Percentiles rank a stretch among this genome's conserved stretches.
Conservation (phyloP, 1,139 yeast genomes). For the Wickerhamomyces sp. region DNA sequence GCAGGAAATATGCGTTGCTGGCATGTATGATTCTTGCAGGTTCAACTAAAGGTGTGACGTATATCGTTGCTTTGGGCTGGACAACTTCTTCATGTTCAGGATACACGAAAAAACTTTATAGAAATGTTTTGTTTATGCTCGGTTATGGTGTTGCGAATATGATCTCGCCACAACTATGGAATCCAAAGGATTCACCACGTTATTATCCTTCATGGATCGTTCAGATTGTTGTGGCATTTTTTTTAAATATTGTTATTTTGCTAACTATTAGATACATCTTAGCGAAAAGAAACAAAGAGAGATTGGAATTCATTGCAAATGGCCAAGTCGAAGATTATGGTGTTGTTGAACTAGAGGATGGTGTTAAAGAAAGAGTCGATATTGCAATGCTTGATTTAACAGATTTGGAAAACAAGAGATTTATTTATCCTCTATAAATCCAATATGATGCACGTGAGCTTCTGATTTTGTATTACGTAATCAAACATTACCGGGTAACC, state of each 20-base stretch:
- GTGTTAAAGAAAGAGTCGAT: conserved; percentile 26
- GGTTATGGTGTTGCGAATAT: conserved; percentile 56
- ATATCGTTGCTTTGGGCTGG: conserved; percentile 41
- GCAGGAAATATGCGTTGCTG: conserved; percentile 24
- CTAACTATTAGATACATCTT: conserved; percentile 33
- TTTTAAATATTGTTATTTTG: conserved; percentile 33
- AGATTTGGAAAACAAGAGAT: conserved; percentile 38
- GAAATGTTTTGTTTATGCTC: conserved; percentile 37
- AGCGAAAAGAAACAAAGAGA: conserved; percentile 29
- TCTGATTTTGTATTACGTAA: too few relatives aligned
- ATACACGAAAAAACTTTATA: conserved; percentile 49
- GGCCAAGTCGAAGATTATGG: conserved; percentile 7
- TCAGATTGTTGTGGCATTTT: conserved; percentile 39
- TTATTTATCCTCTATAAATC: conserved; percentile 33
- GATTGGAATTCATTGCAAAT: conserved; percentile 18
- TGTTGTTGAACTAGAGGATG: conserved; percentile 18
- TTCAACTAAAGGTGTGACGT: conserved; percentile 33
- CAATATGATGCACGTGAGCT: conserved; percentile 21
- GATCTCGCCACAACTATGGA: conserved; percentile 53
- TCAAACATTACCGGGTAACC: too few relatives aligned
- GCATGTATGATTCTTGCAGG: conserved; percentile 31
- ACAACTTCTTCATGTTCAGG: conserved; percentile 53
- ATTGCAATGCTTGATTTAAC: conserved; percentile 39
- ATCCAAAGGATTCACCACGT: conserved; percentile 41
- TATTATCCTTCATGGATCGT: conserved; percentile 46